Evolutionary conservation across 345 rosid genomes (phyloP).

Genomic region (Toxicodendron radicans): DNA sequence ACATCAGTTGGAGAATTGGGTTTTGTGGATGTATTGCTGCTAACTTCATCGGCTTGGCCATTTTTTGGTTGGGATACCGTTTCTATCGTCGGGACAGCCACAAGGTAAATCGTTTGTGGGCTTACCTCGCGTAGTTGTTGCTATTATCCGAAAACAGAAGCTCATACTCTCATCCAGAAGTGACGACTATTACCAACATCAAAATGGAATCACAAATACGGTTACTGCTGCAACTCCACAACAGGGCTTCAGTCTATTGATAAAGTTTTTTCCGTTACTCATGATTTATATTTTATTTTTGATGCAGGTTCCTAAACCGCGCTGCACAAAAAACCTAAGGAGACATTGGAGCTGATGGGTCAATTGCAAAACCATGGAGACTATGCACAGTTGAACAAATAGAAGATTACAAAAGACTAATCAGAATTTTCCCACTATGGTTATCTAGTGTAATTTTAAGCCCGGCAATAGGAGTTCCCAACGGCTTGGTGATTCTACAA

Average conservation of each 20-base stretch:
- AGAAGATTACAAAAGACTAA: conserved; percentile 54
- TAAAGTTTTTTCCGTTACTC: background rate
- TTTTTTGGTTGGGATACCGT: background rate
- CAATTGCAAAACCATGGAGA: conserved; percentile 42
- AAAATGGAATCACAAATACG: background rate
- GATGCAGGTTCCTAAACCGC: no score
- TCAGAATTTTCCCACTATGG: conserved; percentile 44
- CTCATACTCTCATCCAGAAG: background rate
- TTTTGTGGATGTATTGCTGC: conserved; percentile 20
- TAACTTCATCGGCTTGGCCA: background rate
- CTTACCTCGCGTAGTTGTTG: background rate
- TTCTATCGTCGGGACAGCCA: background rate
- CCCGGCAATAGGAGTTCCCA: no score
- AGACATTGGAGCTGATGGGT: conserved; percentile 29
- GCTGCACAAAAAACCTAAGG: conserved; percentile 25
- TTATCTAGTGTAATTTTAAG: conserved; percentile 17
- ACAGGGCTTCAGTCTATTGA: no score
- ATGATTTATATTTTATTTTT: background rate
- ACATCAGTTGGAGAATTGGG: conserved; percentile 28
- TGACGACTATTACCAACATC: conserved; percentile 16
- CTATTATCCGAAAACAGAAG: conserved; percentile 17
- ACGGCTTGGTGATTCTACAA: no score
- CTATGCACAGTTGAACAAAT: conserved; percentile 57
- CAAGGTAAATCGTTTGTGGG: background rate
- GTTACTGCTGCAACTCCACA: background rate